Conservation (phyloP, 371 early-diverging fungal genomes). For the Parasitella parasitica region DNA sequence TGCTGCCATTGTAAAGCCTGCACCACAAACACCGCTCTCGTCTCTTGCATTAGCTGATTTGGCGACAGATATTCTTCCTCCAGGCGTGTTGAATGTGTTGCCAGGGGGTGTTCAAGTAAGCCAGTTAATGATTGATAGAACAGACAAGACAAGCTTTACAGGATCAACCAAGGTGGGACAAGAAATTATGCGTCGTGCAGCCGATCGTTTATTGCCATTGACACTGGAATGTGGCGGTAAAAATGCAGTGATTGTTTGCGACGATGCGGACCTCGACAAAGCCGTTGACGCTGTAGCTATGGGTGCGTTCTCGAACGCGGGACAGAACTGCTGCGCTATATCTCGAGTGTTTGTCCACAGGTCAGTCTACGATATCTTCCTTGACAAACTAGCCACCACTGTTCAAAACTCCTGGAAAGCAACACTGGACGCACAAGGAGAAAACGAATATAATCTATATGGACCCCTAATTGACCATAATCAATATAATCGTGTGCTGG, state of each 20-base stretch:
- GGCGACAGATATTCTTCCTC: slow-evolving; percentile 29
- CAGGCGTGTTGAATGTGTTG: slow-evolving; percentile 73
- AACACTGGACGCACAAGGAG: background rate
- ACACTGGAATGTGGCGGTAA: slow-evolving; percentile 92
- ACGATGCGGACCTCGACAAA: slow-evolving; percentile 73
- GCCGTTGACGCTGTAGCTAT: slow-evolving; percentile 64
- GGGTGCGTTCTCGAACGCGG: slow-evolving; percentile 77
- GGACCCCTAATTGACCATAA: slow-evolving; percentile 76
- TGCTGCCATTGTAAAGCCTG: slow-evolving; percentile 40
- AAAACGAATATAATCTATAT: slow-evolving; percentile 22
- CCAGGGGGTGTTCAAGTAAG: slow-evolving; percentile 35
- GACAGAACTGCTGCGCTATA: slow-evolving; percentile 90
- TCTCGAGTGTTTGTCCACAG: slow-evolving; percentile 76
- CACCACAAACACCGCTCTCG: slow-evolving; percentile 46
- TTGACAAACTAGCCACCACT: slow-evolving; percentile 53
- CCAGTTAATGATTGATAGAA: slow-evolving; percentile 15
- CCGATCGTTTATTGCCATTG: slow-evolving; percentile 61
- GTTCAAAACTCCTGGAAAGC: slow-evolving; percentile 23
- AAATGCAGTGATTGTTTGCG: slow-evolving; percentile 77
- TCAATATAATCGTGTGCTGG: slow-evolving; percentile 70
- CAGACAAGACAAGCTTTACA: slow-evolving; percentile 43
- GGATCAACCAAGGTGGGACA: slow-evolving; percentile 80
- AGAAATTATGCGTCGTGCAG: slow-evolving; percentile 66
- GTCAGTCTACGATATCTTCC: slow-evolving; percentile 64
- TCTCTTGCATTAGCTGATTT: slow-evolving; percentile 40